A percentile compares a stretch with the other conserved stretches of the same genome.
These are phyloP conservation scores for Chlamydomonas asymmetrica DNA, from an alignment of 139 green algal species.

Conservation along the genomic window DNA sequence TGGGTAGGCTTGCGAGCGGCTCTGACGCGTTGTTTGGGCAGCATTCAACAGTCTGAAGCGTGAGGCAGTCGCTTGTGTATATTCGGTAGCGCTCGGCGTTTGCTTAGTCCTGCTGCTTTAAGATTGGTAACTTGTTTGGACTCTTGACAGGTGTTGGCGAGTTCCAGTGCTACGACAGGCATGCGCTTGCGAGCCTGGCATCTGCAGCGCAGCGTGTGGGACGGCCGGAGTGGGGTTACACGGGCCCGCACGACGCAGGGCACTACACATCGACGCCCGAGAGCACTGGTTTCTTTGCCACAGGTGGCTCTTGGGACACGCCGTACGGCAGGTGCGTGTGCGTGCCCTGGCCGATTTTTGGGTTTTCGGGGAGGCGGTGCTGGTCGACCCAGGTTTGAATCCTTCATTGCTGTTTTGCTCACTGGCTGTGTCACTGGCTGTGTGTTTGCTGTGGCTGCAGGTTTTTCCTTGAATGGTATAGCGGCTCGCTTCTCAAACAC, in stretches of 20 bases:
- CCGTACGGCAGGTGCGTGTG: constrained; percentile 66
- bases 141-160: too few species aligned
- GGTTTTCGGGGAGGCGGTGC: too few species aligned
- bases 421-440: constrained; percentile 24
- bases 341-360: too few species aligned
- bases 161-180: constrained; percentile 77
- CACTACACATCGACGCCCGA: constrained; percentile 58
- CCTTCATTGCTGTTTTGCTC: neutral
- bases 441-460: constrained; percentile 24
- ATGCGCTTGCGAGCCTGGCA: constrained; percentile 57
- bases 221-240: constrained; percentile 61
- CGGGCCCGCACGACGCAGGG: constrained; percentile 62
- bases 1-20: too few species aligned
- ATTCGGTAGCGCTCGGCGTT: too few species aligned
- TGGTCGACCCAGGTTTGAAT: too few species aligned
- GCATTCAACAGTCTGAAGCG: too few species aligned
- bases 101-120: too few species aligned
- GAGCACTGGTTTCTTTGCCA: constrained; percentile 57
- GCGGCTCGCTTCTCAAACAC: constrained; percentile 51
- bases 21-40: too few species aligned
- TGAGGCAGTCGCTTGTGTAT: too few species aligned
- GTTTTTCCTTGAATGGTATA: constrained; percentile 74
- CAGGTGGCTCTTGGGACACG: constrained; percentile 74
- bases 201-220: constrained; percentile 42
- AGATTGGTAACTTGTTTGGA: too few species aligned